Conservation (phyloP, 176 grass and related monocot genomes). For the Oropetium thomaeum region DNA sequence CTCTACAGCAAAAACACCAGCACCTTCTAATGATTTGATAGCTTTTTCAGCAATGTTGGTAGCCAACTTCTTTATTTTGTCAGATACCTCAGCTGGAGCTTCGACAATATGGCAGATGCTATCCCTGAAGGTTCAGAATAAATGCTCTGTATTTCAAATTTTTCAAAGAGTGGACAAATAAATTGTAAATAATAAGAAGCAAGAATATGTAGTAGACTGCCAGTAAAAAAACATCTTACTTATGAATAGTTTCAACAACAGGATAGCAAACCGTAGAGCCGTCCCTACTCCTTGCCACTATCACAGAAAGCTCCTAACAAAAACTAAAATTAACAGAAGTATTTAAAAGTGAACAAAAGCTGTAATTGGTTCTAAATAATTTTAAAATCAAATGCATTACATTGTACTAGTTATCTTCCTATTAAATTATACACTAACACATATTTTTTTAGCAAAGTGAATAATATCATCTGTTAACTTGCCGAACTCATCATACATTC, state of each 20-base stretch:
- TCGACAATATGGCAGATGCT: conserved; percentile 94
- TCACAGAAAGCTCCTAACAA: conserved; percentile 84
- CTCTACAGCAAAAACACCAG: conserved; percentile 91
- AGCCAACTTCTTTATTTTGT: conserved; percentile 70
- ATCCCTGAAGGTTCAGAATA: conserved; percentile 57
- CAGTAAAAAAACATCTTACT: conserved; percentile 45
- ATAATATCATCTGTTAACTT: background rate
- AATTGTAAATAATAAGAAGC: background rate
- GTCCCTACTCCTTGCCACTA: conserved; percentile 86
- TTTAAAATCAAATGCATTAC: background rate
- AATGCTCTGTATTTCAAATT: background rate
- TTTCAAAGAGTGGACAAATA: background rate
- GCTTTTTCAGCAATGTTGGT: conserved; percentile 70
- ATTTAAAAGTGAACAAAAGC: background rate
- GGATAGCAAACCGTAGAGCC: conserved; percentile 69
- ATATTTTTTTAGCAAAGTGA: background rate
- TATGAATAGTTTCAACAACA: conserved; percentile 95
- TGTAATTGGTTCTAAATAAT: background rate
- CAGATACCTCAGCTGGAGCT: conserved; percentile 65
- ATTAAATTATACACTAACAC: background rate
- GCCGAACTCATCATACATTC: background rate
- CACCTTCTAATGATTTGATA: conserved; percentile 73
- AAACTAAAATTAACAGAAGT: background rate
- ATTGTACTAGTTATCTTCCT: background rate
- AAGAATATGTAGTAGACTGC: background rate